phyloP scores from a whole-genome alignment of 108 stramenopile genomes.

The Aurantiochytrium sp. region DNA sequence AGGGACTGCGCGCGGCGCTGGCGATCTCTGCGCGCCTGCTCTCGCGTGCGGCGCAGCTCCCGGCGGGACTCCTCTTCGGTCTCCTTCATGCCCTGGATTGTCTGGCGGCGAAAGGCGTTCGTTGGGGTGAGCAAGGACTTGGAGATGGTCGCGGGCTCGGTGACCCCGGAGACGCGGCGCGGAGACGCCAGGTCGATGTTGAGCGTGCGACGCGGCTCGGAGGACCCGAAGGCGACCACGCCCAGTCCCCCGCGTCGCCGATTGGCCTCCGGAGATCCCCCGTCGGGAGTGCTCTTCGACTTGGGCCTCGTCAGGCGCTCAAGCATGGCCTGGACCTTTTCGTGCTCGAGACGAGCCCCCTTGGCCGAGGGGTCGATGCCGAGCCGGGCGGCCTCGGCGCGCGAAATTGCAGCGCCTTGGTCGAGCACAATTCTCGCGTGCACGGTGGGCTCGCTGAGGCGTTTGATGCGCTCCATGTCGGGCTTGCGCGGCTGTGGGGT shows the following conservation, averaged over 20 bases:
- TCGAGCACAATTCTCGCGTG: neutral
- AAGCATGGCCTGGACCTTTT: neutral
- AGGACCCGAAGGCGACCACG: neutral
- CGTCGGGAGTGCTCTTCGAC: neutral
- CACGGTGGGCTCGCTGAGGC: neutral
- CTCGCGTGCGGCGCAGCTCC: neutral
- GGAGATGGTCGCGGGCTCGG: neutral
- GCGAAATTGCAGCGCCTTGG: neutral
- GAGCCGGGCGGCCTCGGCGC: no score
- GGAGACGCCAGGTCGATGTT: neutral
- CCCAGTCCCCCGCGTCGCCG: neutral
- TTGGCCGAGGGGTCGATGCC: neutral
- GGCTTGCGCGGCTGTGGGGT: neutral
- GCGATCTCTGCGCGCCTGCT: neutral
- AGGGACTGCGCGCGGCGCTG: neutral
- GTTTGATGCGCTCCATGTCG: neutral
- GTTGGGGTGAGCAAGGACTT: neutral
- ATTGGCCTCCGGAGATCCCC: no score
- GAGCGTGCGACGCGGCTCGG: neutral
- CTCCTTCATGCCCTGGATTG: neutral
- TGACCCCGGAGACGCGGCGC: neutral
- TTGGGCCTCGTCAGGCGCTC: neutral
- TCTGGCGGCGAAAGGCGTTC: neutral
- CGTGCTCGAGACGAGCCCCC: neutral
- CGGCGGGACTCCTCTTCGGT: neutral